Conservation (phyloP, 2,329 filamentous ascomycete genomes). For the Ophiostoma himal-ulmi region DNA sequence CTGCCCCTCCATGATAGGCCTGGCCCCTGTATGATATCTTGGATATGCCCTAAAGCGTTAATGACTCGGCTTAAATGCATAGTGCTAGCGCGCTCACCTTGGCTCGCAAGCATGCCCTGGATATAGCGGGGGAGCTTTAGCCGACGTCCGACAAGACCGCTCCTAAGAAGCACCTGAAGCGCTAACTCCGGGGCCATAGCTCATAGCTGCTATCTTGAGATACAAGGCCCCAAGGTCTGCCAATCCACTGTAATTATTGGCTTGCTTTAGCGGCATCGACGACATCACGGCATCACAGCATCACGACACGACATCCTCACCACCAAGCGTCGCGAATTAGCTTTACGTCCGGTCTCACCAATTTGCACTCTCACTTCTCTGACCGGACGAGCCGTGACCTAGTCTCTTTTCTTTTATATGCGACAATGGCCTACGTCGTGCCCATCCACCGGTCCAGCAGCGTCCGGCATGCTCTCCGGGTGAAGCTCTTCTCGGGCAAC, state of each 20-base stretch:
- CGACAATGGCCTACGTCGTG: slow-evolving; percentile 81
- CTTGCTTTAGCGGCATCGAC: slow-evolving; percentile 5
- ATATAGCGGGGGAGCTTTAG: slow-evolving; percentile 18
- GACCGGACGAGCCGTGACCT: background rate
- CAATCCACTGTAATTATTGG: slow-evolving; percentile 1
- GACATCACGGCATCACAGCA: slow-evolving; percentile 1
- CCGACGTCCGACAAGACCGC: slow-evolving; percentile 10
- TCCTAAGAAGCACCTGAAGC: slow-evolving; percentile 1
- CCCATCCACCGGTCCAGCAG: slow-evolving; percentile 90
- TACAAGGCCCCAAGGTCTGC: background rate
- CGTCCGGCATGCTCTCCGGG: slow-evolving; percentile 78
- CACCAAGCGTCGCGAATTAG: background rate
- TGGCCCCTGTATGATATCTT: background rate
- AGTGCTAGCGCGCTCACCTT: background rate
- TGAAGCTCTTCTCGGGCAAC: slow-evolving; percentile 66
- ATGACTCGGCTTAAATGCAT: background rate
- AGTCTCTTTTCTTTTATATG: background rate
- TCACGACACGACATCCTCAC: background rate
- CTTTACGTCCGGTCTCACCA: background rate
- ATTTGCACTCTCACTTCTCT: background rate
- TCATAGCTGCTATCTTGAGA: background rate
- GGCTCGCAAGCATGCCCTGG: background rate
- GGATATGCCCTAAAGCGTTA: slow-evolving; percentile 11
- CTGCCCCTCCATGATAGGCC: background rate
- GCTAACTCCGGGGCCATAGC: slow-evolving; percentile 18